Percentiles rank a stretch among this genome's conserved stretches.
phyloP scores from a whole-genome alignment of 345 rosid genomes.

The Citrus glauca region DNA sequence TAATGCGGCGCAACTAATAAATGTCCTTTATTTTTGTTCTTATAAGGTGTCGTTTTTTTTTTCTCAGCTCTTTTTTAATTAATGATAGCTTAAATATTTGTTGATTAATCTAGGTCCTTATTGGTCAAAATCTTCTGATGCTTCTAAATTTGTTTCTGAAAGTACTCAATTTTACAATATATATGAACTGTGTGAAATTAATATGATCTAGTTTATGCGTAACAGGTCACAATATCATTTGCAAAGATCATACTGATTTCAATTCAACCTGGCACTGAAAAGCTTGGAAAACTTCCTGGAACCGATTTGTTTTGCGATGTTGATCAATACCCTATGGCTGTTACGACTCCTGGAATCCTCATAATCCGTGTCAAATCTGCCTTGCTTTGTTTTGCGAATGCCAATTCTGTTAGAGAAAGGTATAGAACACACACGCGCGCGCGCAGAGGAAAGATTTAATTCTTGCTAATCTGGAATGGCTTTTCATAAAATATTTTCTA shows the following conservation, averaged over 20 bases:
- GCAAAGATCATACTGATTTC: slow-evolving; percentile 69
- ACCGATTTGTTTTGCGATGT: slow-evolving; percentile 51
- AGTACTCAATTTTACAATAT: background rate
- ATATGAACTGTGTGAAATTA: background rate
- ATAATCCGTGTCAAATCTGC: slow-evolving; percentile 68
- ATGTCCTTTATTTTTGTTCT: too few relatives aligned
- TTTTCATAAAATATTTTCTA: too few relatives aligned
- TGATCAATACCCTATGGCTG: slow-evolving; percentile 79
- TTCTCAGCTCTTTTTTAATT: background rate
- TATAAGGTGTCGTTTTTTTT: too few relatives aligned
- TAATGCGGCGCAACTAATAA: background rate
- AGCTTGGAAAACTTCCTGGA: slow-evolving; percentile 66
- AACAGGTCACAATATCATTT: slow-evolving; percentile 72
- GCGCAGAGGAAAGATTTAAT: too few relatives aligned
- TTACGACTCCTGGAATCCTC: slow-evolving; percentile 49
- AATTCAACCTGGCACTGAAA: slow-evolving; percentile 67
- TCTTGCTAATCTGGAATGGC: background rate
- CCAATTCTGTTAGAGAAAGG: slow-evolving; percentile 69
- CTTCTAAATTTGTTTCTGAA: background rate
- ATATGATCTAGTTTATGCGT: background rate
- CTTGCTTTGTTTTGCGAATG: slow-evolving; percentile 85
- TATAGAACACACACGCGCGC: slow-evolving; percentile 17
- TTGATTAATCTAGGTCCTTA: background rate
- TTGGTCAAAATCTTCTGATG: too few relatives aligned
- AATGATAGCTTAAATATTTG: background rate